Percentiles rank a stretch among this genome's conserved stretches.
Evolutionary conservation across 1,284 basidiomycete species (phyloP).

Genomic region (Leccinum subspadiceum): DNA sequence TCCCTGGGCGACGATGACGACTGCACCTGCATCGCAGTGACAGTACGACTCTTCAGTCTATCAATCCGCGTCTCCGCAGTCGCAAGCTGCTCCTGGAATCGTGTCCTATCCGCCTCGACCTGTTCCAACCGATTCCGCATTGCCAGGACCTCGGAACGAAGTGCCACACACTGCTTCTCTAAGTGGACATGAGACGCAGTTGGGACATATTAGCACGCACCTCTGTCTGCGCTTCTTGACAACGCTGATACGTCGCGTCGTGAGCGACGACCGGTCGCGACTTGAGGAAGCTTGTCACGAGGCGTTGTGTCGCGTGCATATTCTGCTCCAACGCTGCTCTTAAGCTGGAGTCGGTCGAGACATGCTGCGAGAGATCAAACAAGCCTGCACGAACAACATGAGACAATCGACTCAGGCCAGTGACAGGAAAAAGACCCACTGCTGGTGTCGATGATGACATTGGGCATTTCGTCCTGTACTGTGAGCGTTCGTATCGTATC

Average conservation of each 20-base stretch:
- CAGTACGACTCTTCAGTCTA: constrained; percentile 63
- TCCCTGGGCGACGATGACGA: constrained; percentile 35
- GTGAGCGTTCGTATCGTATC: constrained; percentile 66
- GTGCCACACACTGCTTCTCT: constrained; percentile 47
- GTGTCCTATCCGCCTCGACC: constrained; percentile 52
- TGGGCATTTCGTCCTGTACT: constrained; percentile 51
- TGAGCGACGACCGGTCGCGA: constrained; percentile 31
- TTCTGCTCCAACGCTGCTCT: constrained; percentile 51
- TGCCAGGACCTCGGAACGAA: constrained; percentile 62
- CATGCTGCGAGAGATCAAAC: constrained; percentile 55
- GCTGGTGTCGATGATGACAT: constrained; percentile 42
- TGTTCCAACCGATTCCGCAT: constrained; percentile 58
- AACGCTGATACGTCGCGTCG: constrained; percentile 40
- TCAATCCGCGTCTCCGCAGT: constrained; percentile 73
- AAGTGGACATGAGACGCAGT: constrained; percentile 11
- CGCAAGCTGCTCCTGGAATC: constrained; percentile 56
- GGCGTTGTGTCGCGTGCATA: constrained; percentile 56
- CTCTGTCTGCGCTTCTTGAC: constrained; percentile 59
- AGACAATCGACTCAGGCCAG: neutral
- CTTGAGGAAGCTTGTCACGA: constrained; percentile 60
- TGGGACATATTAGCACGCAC: constrained; percentile 35
- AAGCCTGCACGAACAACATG: constrained; percentile 24
- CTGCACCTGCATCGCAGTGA: constrained; percentile 43
- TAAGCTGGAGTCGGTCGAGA: constrained; percentile 51
- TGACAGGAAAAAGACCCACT: constrained; percentile 33